Evolutionary conservation across 2,329 filamentous ascomycete genomes (phyloP), one percentile per base, ranked within the genome.

Genomic region (Chaetothyriales sp.): DNA sequence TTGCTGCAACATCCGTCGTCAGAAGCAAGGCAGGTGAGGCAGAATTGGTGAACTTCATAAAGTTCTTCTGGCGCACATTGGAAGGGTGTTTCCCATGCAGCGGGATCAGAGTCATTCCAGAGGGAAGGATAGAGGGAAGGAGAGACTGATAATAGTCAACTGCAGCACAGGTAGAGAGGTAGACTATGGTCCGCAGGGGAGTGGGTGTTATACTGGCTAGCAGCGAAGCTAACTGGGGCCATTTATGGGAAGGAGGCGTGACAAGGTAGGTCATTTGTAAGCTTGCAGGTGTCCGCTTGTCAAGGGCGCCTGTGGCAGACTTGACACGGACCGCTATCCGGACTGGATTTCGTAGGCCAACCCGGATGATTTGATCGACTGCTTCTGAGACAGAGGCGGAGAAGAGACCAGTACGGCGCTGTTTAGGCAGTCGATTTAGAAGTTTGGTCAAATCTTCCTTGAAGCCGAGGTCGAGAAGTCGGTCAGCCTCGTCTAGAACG

Each of bases 321-420:
- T 89, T 92, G 49, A 98, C 92, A 61, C 90, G 92, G 48, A 96
- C 92, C 9, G 86, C 83, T 54, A 98, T 87, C 63, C 93, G 93
- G 61, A 95, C 89, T 0, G 92, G 92, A 66, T 98, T 96, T 39
- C 92, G 78, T 57, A 96, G 71, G 18, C 92, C 92, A 6, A 95
- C 87, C 36, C 89, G 79, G 49, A 98, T 88, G 50, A 98, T 84
- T 64, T 95, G 86, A 55, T 89, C 83, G 0, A 98, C 86, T 1
- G 92, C 92, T 63, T 96, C 92, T 60, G 84, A 92, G n/a, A 98
- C 85, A 61, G 85, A 93, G 10, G 92, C 92, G 62, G 87, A 95
- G 68, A 96, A 98, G 0, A 98, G 71, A 0, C 92, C 92, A 0
- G 92, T 98, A 47, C 92, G 78, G 48, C 92, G 76, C 65, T 98